Evolutionary conservation across 345 rosid species (phyloP), one percentile per base, ranked within the genome.

Genomic region (Syzygium jambos): DNA sequence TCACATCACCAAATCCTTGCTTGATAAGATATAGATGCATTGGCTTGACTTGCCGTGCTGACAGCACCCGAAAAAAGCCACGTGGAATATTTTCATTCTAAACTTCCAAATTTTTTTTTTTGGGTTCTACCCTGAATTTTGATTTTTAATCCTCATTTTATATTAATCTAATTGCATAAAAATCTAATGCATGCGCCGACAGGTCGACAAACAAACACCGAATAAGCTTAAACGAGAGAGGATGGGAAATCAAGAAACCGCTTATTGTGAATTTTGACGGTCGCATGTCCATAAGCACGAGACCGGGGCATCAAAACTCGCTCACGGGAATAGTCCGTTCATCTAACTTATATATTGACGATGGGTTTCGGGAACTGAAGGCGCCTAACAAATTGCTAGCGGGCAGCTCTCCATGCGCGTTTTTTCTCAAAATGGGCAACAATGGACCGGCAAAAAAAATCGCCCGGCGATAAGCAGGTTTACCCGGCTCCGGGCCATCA

Each of bases 251-350:
- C 16, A 29, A 29, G 41, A 65, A 65, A 15, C 5, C 16, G 30
- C 19, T 2, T 65, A 0, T 29, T 0, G 21, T 4, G 1, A 16
- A 29, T 29, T 63, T n/a, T 3, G 2, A 29, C 10, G 0, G 22
- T 15, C 1, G 4, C 5, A 29, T 21, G 8, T 30, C 41, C 41
- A 29, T 15, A 29, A 65, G 38, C 78, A 29, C 9, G 5, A 65
- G 78, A 65, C 3, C 0, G 17, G 6, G 23, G 78, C 7, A 3
- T 68, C 11, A 3, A 68, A 68, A 2, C 78, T 68, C 23, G 21
- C 23, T 68, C 41, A 17, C 0, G 38, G 0, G 43, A 65, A 4
- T 34, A 68, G 5, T 34, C 5, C 5, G 25, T 73, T 73, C 49
- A 73, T 34, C 80, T 19, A 17, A 0, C 80, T 1, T 34, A 1